Evolutionary conservation across 2,329 filamentous ascomycete genomes (phyloP), one percentile per base, ranked within the genome.

Genomic region (Xylariales sp.): DNA sequence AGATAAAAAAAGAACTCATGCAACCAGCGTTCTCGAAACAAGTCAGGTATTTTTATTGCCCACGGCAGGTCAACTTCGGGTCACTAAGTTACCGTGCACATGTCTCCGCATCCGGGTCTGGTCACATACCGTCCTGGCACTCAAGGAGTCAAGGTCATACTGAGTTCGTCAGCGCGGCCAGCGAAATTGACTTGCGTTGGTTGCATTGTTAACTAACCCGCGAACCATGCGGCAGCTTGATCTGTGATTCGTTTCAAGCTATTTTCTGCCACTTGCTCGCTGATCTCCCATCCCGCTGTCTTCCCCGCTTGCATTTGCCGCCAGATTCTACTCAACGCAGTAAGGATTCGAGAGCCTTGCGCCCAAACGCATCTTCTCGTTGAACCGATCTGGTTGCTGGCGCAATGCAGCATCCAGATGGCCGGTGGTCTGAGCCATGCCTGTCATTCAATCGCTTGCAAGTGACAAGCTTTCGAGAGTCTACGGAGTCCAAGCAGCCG

Each of bases 171-270:
- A n/a, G n/a, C n/a, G n/a, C n/a, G n/a, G n/a, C n/a, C n/a, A n/a
- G n/a, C n/a, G n/a, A n/a, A n/a, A n/a, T n/a, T n/a, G n/a, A n/a
- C 10, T 24, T 15, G 8, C 15, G 35, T 27, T 27, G 12, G 14
- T 25, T 24, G 14, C 21, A 16, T 38, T 16, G 20, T 16, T 16
- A 24, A 28, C 10, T 25, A 20, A 15, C 12, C 35, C 19, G 21
- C 21, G 12, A 16, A 5, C 7, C 35, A 37, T 7, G 7, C 27
- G 15, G 9, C 25, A 14, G 45, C 46, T 51, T 49, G 47, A 52
- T 52, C 51, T 51, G 51, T 52, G 50, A 52, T 54, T 54, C 50
- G 54, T 58, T 59, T 58, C 56, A 58, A 57, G 42, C 48, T 51
- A 52, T 44, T 47, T 45, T 46, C 45, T 38, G 35, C 22, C 18